Evolutionary conservation across 2,329 filamentous ascomycete genomes (phyloP), one percentile per base, ranked within the genome.

Genomic region (Xylariaceae sp.): DNA sequence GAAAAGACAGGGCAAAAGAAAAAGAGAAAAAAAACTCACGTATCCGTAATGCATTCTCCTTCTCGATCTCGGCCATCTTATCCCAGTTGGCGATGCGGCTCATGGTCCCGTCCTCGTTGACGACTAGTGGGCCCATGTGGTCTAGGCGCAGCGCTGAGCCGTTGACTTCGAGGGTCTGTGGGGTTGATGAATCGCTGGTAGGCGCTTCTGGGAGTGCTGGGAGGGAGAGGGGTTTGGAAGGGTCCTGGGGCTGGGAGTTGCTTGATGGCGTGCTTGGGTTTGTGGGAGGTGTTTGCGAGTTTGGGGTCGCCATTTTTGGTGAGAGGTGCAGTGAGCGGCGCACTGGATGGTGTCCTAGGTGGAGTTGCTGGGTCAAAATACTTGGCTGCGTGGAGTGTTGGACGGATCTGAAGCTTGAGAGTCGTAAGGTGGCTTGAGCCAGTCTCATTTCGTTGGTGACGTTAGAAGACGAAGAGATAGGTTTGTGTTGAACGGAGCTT

Each of bases 51-150:
- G 85, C 87, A 58, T 81, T 86, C 61, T 77, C 67, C 62, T 72
- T 74, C 71, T 90, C 86, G 6, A 80, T 73, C 21, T 80, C 79
- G 2, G 77, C 76, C 86, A 90, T 88, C 53, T 82, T 70, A 7
- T 69, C 72, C 86, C 86, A 91, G 64, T 91, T 90, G 27, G 75
- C 67, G 56, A 91, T 86, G 25, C 85, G 76, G 45, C 81, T 82
- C 55, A 89, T 64, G 7, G 82, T 82, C 17, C 86, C 86, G 64
- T 91, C 83, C 49, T 73, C 70, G 63, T 88, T 86, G 44, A 90
- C 81, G 1, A 91, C 85, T 56, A 90, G 72, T 2, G 86, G 86
- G 0, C 86, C 86, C 20, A 90, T 69, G 49, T 80, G 75, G 59
- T 88, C 83, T 7, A 53, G 33, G 3, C 43, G 42, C 22, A 90